Percentiles rank a stretch among this genome's conserved stretches.
phyloP scores from a whole-genome alignment of 1,284 basidiomycete species.

The Melampsora larici-populina region DNA sequence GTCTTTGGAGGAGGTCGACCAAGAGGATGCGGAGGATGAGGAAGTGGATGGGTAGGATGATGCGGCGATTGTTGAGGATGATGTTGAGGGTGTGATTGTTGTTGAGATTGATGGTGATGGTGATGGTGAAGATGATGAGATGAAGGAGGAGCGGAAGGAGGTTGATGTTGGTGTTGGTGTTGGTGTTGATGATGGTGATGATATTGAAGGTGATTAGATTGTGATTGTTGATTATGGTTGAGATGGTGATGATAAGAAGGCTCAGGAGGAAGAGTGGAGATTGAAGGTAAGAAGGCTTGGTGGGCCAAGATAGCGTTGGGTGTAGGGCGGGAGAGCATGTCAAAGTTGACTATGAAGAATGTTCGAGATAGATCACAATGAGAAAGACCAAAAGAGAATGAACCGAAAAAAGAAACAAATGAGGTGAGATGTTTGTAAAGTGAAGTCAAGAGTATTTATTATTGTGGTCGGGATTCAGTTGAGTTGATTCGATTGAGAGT shows the following conservation, averaged over 20 bases:
- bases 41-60: constrained; percentile 64
- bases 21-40: constrained; percentile 68
- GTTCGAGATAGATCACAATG: no score
- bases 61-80: constrained; percentile 57
- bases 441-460: no score
- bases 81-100: constrained; percentile 93
- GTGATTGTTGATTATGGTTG: constrained; percentile 46
- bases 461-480: no score
- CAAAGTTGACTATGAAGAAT: no score
- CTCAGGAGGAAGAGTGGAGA: constrained; percentile 52
- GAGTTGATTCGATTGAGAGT: no score
- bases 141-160: constrained; percentile 49
- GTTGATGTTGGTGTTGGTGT: constrained; percentile 44
- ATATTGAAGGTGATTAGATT: constrained; percentile 22
- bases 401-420: no score
- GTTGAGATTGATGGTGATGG: constrained; percentile 75
- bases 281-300: constrained; percentile 51
- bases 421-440: no score
- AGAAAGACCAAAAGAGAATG: no score
- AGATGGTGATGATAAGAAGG: constrained; percentile 30
- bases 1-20: constrained; percentile 80
- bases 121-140: constrained; percentile 57
- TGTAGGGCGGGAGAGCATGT: constrained; percentile 39
- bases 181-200: constrained; percentile 43
- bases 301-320: constrained; percentile 22